Evolutionary conservation across 768 basidiomycete genomes (phyloP), one percentile per base, ranked within the genome.

Genomic region (Hemileccinum rubropunctum): DNA sequence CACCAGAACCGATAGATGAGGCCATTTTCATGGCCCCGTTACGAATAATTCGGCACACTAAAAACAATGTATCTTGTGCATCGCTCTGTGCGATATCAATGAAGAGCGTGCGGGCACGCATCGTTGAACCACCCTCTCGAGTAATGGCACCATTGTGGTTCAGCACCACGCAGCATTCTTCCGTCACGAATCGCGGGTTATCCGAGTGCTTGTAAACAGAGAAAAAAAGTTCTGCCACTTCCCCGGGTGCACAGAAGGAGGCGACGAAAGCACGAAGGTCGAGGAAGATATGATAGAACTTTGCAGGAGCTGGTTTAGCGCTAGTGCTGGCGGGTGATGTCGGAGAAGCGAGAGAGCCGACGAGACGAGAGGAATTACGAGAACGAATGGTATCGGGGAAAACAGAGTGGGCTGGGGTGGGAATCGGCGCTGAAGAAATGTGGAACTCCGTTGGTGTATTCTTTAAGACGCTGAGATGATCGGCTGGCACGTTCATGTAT

Each of bases 221-320:
- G 73, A 98, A 97, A 63, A 84, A 91, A 3, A 98, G 81, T 63
- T 98, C 95, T 13, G 87, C 91, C 0, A 88, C 90, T 69, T 98
- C 95, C 10, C 93, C 94, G 0, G 95, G 86, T 0, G 84, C 75
- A 67, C 95, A 98, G 2, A 86, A 87, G 6, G 87, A 88, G 14
- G 93, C 95, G 28, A 95, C 87, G 62, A 98, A 94, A 0, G 93
- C 93, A 17, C 91, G 87, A 9, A 98, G 70, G 58, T 98, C 95
- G 54, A 98, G 78, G 64, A 84, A 91, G 46, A 95, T 77, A 59
- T 98, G 95, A 62, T 88, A 94, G 66, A 94, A 94, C 55, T 87
- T 87, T 39, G 80, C 78, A 26, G 79, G 65, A 23, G 74, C 59
- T n/a, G 71, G 70, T 52, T 71, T 77, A 13, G 58, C 33, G 36